phyloP scores from a whole-genome alignment of 495 filamentous ascomycete species.

The Sordaria brevicollis region DNA sequence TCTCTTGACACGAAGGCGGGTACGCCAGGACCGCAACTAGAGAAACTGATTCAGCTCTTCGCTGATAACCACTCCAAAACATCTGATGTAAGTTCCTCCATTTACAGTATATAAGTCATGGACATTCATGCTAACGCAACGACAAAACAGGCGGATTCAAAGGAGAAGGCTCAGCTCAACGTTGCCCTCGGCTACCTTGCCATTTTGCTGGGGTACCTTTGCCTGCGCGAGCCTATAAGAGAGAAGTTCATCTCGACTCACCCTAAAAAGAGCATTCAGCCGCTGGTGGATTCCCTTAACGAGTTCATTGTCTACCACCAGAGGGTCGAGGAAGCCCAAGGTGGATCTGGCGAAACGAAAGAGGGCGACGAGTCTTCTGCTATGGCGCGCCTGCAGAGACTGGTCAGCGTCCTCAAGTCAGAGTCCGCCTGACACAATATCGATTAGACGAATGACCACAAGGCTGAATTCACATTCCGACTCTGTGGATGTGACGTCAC shows the following conservation, averaged over 20 bases:
- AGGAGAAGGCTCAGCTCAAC: slow-evolving; percentile 73
- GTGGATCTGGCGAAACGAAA: slow-evolving; percentile 35
- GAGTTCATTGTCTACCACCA: slow-evolving; percentile 76
- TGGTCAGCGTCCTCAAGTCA: slow-evolving; percentile 26
- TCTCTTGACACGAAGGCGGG: slow-evolving; percentile 22
- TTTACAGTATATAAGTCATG: slow-evolving; percentile 35
- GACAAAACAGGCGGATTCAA: slow-evolving; percentile 59
- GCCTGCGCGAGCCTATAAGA: slow-evolving; percentile 45
- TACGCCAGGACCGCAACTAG: slow-evolving; percentile 25
- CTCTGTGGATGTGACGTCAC: background rate
- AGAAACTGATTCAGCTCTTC: slow-evolving; percentile 39
- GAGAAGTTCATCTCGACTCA: slow-evolving; percentile 40
- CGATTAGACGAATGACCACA: background rate
- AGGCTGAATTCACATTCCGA: background rate
- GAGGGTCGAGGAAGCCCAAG: slow-evolving; percentile 53
- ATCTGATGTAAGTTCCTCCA: slow-evolving; percentile 34
- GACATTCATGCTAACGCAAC: slow-evolving; percentile 17
- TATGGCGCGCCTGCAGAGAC: slow-evolving; percentile 46
- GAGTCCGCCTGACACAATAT: background rate
- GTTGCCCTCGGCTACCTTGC: slow-evolving; percentile 88
- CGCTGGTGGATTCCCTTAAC: slow-evolving; percentile 65
- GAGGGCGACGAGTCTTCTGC: slow-evolving; percentile 34
- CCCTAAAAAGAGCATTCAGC: slow-evolving; percentile 47
- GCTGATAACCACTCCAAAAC: slow-evolving; percentile 40
- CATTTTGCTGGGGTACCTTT: slow-evolving; percentile 72